Evolutionary conservation across 768 basidiomycete species (phyloP).

Genomic region (Scleroderma bovista): DNA sequence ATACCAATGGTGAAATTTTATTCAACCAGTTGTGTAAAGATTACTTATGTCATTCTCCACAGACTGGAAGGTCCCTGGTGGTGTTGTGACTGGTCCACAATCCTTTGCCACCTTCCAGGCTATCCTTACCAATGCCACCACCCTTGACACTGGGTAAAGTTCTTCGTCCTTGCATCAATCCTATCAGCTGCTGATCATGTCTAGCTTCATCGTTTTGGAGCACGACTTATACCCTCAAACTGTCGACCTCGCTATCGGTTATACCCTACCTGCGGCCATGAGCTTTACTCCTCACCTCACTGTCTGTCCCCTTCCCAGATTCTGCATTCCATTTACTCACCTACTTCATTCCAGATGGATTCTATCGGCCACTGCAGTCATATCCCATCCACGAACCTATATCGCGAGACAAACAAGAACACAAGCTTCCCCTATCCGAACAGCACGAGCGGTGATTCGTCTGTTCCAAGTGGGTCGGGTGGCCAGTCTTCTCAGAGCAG

Average conservation of each 20-base stretch:
- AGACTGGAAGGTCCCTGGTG: conserved; percentile 89
- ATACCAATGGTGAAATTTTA: conserved; percentile 57
- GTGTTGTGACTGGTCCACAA: conserved; percentile 57
- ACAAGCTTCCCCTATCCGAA: conserved; percentile 53
- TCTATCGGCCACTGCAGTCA: conserved; percentile 76
- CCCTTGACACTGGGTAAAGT: conserved; percentile 52
- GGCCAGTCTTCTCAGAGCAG: conserved; percentile 1
- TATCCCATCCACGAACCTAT: conserved; percentile 61
- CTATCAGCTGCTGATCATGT: conserved; percentile 1
- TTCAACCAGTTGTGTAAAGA: background rate
- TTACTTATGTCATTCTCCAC: conserved; percentile 10
- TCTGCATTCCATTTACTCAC: background rate
- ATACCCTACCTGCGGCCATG: conserved; percentile 75
- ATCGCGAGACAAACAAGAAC: conserved; percentile 80
- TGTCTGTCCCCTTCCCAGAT: conserved; percentile 32
- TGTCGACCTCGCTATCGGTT: conserved; percentile 86
- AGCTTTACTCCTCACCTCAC: conserved; percentile 58
- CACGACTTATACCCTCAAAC: conserved; percentile 83
- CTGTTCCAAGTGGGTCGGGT: conserved; percentile 9
- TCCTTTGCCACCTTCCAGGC: conserved; percentile 64
- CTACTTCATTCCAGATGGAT: conserved; percentile 41
- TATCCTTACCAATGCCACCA: conserved; percentile 67
- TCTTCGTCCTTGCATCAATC: too few relatives aligned
- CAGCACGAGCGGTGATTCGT: conserved; percentile 17
- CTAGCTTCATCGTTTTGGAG: conserved; percentile 82